A percentile compares a stretch with the other conserved stretches of the same genome.
Evolutionary conservation across 306 rosid genomes (phyloP).

Genomic region (Dicorynia guianensis): DNA sequence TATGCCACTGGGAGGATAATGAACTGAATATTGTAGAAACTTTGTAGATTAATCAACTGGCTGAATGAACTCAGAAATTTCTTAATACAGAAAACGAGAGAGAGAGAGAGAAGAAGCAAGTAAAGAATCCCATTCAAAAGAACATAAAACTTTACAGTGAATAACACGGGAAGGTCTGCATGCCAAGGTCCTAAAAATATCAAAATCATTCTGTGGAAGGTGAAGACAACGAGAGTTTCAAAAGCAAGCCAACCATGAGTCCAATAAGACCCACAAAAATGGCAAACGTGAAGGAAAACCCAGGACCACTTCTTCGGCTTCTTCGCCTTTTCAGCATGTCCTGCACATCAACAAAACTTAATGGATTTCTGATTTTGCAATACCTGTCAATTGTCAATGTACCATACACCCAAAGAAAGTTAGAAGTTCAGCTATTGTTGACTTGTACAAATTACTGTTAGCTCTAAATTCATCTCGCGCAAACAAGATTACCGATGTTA

Average conservation of each 20-base stretch:
- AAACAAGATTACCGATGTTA: background rate
- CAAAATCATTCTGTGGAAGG: slow-evolving; percentile 60
- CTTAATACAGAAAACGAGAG: background rate
- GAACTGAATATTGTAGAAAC: no score
- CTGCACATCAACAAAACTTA: slow-evolving; percentile 43
- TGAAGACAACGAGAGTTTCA: slow-evolving; percentile 73
- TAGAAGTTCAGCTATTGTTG: slow-evolving; percentile 6
- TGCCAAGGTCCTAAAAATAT: slow-evolving; percentile 35
- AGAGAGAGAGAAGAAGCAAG: slow-evolving; percentile 1
- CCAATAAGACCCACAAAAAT: slow-evolving; percentile 83
- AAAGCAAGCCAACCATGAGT: slow-evolving; percentile 77
- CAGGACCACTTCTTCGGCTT: slow-evolving; percentile 65
- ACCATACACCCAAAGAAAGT: background rate
- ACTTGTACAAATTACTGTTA: slow-evolving; percentile 10
- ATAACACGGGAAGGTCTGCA: slow-evolving; percentile 34
- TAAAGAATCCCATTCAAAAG: slow-evolving; percentile 42
- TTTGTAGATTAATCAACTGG: background rate
- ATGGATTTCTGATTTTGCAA: slow-evolving; percentile 17
- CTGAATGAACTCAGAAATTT: background rate
- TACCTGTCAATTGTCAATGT: background rate
- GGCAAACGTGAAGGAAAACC: slow-evolving; percentile 79
- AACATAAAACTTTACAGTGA: slow-evolving; percentile 45
- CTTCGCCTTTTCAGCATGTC: slow-evolving; percentile 73
- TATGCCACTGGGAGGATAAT: no score
- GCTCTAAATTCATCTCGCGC: slow-evolving; percentile 15